Base-by-base conservation (phyloP, 169 alveolate genomes). In the Perkinsus chesapeaki region DNA sequence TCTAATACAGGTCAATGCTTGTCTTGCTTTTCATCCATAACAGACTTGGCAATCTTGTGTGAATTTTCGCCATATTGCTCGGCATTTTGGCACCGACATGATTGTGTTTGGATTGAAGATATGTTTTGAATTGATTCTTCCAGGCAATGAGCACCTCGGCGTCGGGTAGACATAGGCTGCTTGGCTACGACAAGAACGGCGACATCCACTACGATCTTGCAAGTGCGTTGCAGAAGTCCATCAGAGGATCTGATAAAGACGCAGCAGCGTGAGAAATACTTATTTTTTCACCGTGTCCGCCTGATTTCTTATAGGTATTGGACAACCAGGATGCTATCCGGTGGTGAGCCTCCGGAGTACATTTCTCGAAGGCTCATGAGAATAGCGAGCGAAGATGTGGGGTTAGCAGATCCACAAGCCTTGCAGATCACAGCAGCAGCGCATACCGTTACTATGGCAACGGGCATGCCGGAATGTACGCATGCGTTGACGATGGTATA, bases 401-500 rank as follows among this genome's bases (percentile, higher is more conserved):
- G 94, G 10, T 39, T 92, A 10, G 94, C 94, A 12, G 92, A 92
- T 60, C 94, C 94, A 0, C 37, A 38, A 10, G 94, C 94, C 0
- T 36, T 92, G 39, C 47, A 39, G 7, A n/a, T 92, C 48, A 38
- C 92, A 31, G 94, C 82, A 27, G 73, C 94, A 9, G 94, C 94
- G 12, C 82, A 92, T 43, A 39, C 73, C 10, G 94, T 72, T 16
- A 34, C 92, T 3, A 91, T 48, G 82, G 34, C 82, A 91, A 92
- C 94, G 9, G 94, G 94, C 27, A 92, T 92, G 94, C 94, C 94
- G 3, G 94, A 92, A 47, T 92, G 94, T 38, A 39, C n/a, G n/a
- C n/a, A n/a, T n/a, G n/a, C n/a, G n/a, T n/a, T n/a, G n/a, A n/a
- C n/a, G n/a, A n/a, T n/a, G n/a, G n/a, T n/a, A n/a, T n/a, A n/a